A percentile compares a stretch with the other conserved stretches of the same genome.
Conservation (phyloP, 140 eudicot genomes). For the Oenanthe javanica region DNA sequence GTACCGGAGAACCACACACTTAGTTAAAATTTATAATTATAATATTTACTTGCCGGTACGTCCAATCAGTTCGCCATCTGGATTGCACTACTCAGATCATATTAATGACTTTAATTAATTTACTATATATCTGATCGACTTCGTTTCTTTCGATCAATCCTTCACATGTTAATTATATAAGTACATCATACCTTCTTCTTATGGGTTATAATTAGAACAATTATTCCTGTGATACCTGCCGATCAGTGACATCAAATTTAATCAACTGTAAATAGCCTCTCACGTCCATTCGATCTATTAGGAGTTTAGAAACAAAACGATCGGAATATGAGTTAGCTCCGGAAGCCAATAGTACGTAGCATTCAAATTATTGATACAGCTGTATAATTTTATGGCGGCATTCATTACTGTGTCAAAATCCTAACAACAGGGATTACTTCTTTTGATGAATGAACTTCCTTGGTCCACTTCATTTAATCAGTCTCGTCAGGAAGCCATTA, state of each 20-base stretch:
- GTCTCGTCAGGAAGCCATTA: background rate
- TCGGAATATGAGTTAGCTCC: background rate
- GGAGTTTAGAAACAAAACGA: background rate
- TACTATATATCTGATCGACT: background rate
- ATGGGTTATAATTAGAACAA: background rate
- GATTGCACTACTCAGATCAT: background rate
- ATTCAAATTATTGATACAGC: background rate
- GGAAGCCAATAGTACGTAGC: background rate
- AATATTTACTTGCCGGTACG: background rate
- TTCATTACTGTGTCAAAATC: background rate
- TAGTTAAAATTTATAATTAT: background rate
- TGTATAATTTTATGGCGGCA: background rate
- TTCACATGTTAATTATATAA: no score
- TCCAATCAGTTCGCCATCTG: background rate
- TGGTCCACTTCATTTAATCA: background rate
- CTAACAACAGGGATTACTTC: background rate
- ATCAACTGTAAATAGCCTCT: background rate
- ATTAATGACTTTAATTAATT: no score
- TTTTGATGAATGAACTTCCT: background rate
- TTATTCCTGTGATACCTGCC: background rate
- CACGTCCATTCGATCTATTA: background rate
- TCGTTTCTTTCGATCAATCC: no score
- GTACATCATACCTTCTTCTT: background rate
- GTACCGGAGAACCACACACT: background rate
- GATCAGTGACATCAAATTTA: slow-evolving; percentile 1